These are phyloP conservation scores for Pythium aristosporum DNA, from an alignment of 352 stramenopile genomes.

Conservation along the genomic window DNA sequence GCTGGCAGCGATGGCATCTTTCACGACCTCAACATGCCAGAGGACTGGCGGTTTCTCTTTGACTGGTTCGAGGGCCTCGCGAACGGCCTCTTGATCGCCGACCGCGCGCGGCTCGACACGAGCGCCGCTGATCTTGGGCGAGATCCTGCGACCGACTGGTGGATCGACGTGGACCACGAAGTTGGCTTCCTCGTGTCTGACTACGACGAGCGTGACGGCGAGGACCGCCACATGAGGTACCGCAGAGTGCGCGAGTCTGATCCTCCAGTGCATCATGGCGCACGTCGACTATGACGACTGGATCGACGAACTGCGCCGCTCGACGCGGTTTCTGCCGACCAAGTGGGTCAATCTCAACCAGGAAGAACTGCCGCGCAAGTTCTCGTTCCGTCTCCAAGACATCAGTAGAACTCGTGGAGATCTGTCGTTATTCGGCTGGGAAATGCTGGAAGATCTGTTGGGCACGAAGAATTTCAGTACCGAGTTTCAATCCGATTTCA, in stretches of 20 bases:
- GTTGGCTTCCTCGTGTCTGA: not conserved
- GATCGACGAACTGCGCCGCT: conserved; percentile 7
- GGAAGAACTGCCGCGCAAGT: conserved; percentile 8
- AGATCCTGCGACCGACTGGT: conserved; percentile 11
- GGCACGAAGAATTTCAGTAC: not conserved
- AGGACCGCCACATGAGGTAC: not conserved
- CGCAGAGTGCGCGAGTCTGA: conserved; percentile 2
- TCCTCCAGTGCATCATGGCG: conserved; percentile 9
- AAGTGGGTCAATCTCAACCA: conserved; percentile 4
- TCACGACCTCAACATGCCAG: not conserved
- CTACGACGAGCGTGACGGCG: conserved; percentile 3
- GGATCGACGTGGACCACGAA: conserved; percentile 17
- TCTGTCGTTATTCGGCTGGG: not conserved
- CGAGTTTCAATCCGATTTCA: not conserved
- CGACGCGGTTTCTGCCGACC: not conserved
- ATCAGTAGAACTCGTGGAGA: not conserved
- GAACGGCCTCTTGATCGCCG: not conserved
- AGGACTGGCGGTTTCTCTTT: conserved; percentile 6
- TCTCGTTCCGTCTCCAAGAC: conserved; percentile 3
- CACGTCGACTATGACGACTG: conserved; percentile 11
- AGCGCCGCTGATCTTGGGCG: not conserved
- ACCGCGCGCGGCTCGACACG: conserved; percentile 11
- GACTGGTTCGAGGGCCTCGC: conserved; percentile 13
- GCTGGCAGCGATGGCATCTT: not conserved
- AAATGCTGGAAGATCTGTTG: conserved; percentile 4